A percentile compares a stretch with the other conserved stretches of the same genome.
These are phyloP conservation scores for Gonium pectorale DNA, from an alignment of 139 green algal species.

Conservation along the genomic window DNA sequence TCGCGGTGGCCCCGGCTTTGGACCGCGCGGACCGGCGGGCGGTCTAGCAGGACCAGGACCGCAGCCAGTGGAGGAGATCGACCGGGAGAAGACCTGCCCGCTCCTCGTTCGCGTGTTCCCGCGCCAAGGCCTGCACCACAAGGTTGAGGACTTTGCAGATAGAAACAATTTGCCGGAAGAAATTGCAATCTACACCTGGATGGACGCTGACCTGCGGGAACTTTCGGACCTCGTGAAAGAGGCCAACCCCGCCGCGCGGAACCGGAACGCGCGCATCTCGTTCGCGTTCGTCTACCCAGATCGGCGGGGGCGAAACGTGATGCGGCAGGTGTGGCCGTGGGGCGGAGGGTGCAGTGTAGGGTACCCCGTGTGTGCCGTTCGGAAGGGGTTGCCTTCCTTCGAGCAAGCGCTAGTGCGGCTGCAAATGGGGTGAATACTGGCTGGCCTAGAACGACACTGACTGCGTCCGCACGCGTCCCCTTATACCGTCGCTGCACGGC, in stretches of 20 bases:
- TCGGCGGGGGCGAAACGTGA: conserved; percentile 85
- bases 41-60: not conserved
- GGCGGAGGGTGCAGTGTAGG: no score
- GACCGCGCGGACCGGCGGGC: not conserved
- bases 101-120: conserved; percentile 89
- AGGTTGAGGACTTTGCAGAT: conserved; percentile 74
- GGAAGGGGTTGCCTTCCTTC: no score
- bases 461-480: no score
- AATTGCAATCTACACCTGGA: conserved; percentile 93
- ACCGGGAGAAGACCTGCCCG: conserved; percentile 80
- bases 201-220: conserved; percentile 92
- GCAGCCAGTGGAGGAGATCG: conserved; percentile 24
- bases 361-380: no score
- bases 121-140: conserved; percentile 80
- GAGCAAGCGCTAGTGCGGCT: no score
- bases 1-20: not conserved
- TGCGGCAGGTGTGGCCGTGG: conserved; percentile 87
- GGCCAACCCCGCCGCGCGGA: conserved; percentile 54
- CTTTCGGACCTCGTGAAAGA: conserved; percentile 93
- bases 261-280: conserved; percentile 68
- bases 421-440: no score
- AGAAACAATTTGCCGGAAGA: conserved; percentile 45
- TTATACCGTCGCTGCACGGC: no score
- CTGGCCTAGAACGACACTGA: no score
- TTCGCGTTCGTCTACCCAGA: conserved; percentile 96